Evolutionary conservation across 208 protist genomes (phyloP).

Genomic region (Acanthamoeba royreba): DNA sequence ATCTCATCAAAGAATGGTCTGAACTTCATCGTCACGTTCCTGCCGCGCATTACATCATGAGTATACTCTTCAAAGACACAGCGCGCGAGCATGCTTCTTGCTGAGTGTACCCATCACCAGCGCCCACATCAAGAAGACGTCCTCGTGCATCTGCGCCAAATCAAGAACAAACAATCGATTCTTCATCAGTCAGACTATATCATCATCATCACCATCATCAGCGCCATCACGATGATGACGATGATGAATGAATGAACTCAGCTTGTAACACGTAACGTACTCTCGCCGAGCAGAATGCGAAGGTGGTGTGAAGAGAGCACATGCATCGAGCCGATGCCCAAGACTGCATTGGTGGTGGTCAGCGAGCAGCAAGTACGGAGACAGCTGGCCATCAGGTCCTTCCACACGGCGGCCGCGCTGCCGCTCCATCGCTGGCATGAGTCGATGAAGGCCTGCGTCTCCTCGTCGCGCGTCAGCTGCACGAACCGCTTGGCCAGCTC

Average conservation of each 20-base stretch:
- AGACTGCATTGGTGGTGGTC: neutral
- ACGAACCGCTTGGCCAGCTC: neutral
- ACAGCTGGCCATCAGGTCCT: neutral
- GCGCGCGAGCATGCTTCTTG: neutral
- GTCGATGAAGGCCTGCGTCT: neutral
- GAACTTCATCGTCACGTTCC: neutral
- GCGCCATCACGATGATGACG: no score
- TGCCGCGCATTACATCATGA: neutral
- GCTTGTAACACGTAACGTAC: neutral
- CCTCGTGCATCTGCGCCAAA: neutral
- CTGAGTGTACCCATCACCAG: neutral
- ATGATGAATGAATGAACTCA: neutral
- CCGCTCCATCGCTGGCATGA: neutral
- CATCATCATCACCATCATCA: neutral
- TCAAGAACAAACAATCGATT: neutral
- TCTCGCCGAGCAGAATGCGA: neutral
- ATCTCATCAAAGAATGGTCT: neutral
- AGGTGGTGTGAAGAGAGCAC: neutral
- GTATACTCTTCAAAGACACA: neutral
- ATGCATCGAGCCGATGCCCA: neutral
- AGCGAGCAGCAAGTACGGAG: neutral
- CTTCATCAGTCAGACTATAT: neutral
- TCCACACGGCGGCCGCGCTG: neutral
- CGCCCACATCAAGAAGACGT: neutral
- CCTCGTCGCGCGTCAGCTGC: neutral